Evolutionary conservation across 1,284 basidiomycete genomes (phyloP), one percentile per base, ranked within the genome.

Genomic region (Naganishia cerealis): DNA sequence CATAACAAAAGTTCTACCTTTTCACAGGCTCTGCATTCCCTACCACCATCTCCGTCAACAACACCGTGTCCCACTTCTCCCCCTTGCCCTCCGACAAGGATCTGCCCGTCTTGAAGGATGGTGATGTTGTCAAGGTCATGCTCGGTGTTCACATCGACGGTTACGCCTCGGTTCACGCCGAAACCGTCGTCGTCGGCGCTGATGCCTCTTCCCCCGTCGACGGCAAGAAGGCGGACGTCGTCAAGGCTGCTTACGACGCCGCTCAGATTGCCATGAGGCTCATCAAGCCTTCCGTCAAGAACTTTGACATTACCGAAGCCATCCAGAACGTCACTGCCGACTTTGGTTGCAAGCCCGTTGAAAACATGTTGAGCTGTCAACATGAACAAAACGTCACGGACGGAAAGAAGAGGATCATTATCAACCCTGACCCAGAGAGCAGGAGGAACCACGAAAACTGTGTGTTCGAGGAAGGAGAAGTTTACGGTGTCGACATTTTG

Each of bases 61-160:
- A 84, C 71, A 80, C 83, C 68, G 81, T 86, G 65, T 83, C 84
- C 75, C 84, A 86, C 81, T 84, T 83, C 76, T 83, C 84, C 21
- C 85, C 85, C 33, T 77, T 85, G n/a, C 81, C 82, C 16, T 82
- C 83, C 24, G 84, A 86, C 77, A 80, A 82, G 68, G 81, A 80
- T 72, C 89, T 93, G 79, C 84, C 87, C 71, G 89, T 90, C 68
- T 86, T 99, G 73, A 88, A 88, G 67, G 90, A 92, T 74, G 88
- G 88, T 72, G 95, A 99, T 78, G 88, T 98, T 67, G 95, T 98
- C 76, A 98, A 98, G 83, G 83, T 99, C 72, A 91, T 95, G 81
- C 84, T 97, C 71, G 95, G 95, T 69, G 92, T 94, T 42, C 95
- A 98, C 79, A 94, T 99, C 80, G 95, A 99, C 80, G 95, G 92